A percentile compares a stretch with the other conserved stretches of the same genome.
phyloP scores from a whole-genome alignment of 768 basidiomycete species.

The Harrya chromipes region DNA sequence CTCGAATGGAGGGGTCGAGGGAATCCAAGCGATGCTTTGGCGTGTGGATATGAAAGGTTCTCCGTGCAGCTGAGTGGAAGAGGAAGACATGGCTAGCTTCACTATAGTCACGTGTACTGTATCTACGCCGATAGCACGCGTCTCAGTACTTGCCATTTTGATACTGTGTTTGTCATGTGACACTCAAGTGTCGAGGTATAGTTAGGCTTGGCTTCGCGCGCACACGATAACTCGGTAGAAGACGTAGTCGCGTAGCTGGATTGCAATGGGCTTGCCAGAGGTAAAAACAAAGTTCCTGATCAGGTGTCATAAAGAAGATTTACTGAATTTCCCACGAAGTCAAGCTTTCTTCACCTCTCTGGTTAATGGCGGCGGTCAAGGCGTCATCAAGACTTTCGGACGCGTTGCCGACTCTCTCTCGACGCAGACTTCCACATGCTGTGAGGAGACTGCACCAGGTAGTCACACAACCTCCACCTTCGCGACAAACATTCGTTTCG shows the following conservation, averaged over 20 bases:
- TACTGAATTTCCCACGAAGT: not conserved
- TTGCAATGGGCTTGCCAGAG: slow-evolving; percentile 19
- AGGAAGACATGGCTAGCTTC: not conserved
- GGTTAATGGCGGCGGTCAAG: no score
- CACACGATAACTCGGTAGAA: no score
- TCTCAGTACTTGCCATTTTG: no score
- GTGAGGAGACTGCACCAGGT: slow-evolving; percentile 23
- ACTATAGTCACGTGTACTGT: no score
- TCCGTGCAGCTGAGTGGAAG: slow-evolving; percentile 4
- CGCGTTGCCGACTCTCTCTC: slow-evolving; percentile 7
- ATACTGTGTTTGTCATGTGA: no score
- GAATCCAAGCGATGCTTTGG: slow-evolving; percentile 23
- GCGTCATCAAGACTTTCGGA: slow-evolving; percentile 1
- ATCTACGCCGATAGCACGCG: no score
- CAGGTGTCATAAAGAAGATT: no score
- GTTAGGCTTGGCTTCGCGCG: no score
- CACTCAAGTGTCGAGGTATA: no score
- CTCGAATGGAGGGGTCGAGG: slow-evolving; percentile 17
- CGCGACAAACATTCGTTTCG: not conserved
- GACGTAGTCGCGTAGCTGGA: no score
- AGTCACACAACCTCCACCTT: not conserved
- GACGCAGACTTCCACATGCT: slow-evolving; percentile 1
- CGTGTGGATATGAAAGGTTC: slow-evolving; percentile 20
- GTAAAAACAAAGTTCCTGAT: no score
- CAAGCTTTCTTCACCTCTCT: not conserved